These are phyloP conservation scores for Hordeum pubiflorum DNA, from an alignment of 202 grass and related monocot species.

Conservation along the genomic window DNA sequence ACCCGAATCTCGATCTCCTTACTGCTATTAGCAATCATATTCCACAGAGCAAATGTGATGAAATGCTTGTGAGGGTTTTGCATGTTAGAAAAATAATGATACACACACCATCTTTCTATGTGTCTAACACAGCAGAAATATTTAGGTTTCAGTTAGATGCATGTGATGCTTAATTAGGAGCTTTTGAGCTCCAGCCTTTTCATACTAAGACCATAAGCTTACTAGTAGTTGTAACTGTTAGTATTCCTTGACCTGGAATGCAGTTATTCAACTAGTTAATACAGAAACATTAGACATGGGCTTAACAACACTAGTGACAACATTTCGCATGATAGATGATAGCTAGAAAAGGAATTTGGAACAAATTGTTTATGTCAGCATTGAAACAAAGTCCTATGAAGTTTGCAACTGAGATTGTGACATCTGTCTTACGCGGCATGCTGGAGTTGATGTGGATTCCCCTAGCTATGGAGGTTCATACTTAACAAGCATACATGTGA, in stretches of 20 bases:
- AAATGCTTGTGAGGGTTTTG: not conserved
- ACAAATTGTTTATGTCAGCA: not conserved
- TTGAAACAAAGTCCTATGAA: conserved; percentile 7
- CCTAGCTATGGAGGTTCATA: not conserved
- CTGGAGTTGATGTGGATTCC: not conserved
- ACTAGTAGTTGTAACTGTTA: not conserved
- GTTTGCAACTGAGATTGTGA: not conserved
- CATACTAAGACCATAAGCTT: not conserved
- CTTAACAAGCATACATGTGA: not conserved
- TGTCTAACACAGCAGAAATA: not conserved
- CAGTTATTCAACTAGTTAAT: not conserved
- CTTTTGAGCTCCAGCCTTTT: not conserved
- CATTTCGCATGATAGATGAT: conserved; percentile 1
- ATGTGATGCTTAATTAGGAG: not conserved
- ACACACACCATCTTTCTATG: not conserved
- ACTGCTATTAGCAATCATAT: not conserved
- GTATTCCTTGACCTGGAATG: not conserved
- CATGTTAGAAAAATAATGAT: not conserved
- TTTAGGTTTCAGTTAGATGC: conserved; percentile 1
- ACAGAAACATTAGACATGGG: not conserved
- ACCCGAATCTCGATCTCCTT: not conserved
- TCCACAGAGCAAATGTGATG: not conserved
- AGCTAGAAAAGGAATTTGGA: not conserved
- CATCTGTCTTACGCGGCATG: not conserved
- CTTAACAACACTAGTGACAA: not conserved